Evolutionary conservation across 2,329 filamentous ascomycete species (phyloP).

Genomic region (Aspergillus fumigatiaffinis): DNA sequence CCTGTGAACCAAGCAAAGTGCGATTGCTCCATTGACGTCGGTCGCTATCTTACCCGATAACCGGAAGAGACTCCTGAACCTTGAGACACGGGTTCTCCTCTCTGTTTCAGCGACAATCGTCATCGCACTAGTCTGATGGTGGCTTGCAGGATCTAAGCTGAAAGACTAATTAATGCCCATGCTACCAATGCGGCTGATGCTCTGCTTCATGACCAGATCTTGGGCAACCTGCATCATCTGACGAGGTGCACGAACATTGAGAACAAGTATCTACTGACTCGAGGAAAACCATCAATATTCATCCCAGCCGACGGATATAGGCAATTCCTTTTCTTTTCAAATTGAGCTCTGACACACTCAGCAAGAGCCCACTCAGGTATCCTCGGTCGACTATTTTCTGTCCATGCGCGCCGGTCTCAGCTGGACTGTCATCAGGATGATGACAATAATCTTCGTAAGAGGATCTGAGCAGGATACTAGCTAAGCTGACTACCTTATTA

Average conservation of each 20-base stretch:
- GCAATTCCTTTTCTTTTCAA: no score
- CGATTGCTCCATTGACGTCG: constrained; percentile 1
- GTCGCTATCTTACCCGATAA: constrained; percentile 3
- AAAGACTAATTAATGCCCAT: no score
- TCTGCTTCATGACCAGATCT: no score
- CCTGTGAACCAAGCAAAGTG: background rate
- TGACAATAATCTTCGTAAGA: background rate
- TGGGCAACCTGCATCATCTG: no score
- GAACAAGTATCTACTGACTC: no score
- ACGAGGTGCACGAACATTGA: no score
- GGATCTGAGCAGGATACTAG: background rate
- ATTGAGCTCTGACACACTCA: background rate
- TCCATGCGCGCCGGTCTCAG: no score
- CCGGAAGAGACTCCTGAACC: constrained; percentile 11
- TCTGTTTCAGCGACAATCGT: constrained; percentile 1
- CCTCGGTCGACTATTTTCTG: no score
- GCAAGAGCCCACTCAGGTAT: background rate
- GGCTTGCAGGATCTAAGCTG: background rate
- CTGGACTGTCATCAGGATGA: no score
- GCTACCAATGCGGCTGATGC: no score
- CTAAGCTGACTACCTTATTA: background rate
- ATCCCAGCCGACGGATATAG: no score
- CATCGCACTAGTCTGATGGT: background rate
- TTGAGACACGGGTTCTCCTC: constrained; percentile 12
- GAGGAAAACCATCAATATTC: no score